A percentile compares a stretch with the other conserved stretches of the same genome.
Conservation (phyloP, 768 basidiomycete genomes). For the Russula sp. region DNA sequence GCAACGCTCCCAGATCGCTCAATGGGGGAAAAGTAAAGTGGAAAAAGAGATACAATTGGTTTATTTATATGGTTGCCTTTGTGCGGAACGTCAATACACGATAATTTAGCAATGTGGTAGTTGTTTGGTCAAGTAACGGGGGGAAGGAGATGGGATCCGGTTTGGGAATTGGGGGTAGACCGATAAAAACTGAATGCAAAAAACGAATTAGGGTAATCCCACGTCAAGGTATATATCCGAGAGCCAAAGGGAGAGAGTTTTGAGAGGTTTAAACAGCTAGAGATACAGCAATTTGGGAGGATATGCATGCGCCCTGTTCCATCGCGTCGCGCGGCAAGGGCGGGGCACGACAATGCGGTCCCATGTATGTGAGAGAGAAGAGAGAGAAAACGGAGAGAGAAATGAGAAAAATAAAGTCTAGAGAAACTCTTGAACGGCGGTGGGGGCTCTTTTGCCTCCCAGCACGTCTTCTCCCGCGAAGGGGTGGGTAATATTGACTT, state of each 20-base stretch:
- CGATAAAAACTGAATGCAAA: conserved; percentile 8
- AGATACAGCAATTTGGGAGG: conserved; percentile 23
- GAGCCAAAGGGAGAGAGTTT: not conserved
- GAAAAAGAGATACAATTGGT: conserved; percentile 21
- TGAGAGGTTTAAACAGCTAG: conserved; percentile 18
- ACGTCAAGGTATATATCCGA: conserved; percentile 21
- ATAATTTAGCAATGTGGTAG: conserved; percentile 23
- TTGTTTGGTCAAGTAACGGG: not conserved
- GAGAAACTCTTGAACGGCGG: not conserved
- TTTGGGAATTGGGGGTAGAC: not conserved
- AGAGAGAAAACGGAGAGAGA: not conserved
- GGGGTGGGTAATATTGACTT: not conserved
- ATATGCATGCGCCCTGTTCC: conserved; percentile 25
- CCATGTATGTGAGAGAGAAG: conserved; percentile 5
- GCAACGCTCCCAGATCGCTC: not conserved
- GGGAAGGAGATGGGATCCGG: not conserved
- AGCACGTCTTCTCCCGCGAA: not conserved
- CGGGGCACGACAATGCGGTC: conserved; percentile 23
- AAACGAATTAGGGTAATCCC: conserved; percentile 22
- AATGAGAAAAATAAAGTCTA: conserved; percentile 1
- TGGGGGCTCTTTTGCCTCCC: not conserved
- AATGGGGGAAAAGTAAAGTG: not conserved
- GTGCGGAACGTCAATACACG: conserved; percentile 23
- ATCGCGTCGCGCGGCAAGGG: conserved; percentile 24
- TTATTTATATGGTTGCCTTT: conserved; percentile 13